Evolutionary conservation across 257 asterid species (phyloP), one percentile per base, ranked within the genome.

Genomic region (Ehretia macrophylla): DNA sequence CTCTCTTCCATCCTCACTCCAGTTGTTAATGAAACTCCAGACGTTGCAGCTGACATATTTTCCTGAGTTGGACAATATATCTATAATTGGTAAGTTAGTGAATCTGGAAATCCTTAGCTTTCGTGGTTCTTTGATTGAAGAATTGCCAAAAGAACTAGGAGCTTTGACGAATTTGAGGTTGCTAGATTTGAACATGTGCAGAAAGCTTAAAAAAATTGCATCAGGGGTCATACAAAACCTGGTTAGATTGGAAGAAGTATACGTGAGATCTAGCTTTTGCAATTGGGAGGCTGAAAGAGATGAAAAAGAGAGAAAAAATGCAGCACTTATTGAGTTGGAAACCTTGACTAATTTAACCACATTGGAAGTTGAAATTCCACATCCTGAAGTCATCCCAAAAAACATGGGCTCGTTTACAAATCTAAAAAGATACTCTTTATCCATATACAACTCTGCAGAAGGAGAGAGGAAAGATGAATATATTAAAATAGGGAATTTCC

Each of bases 381-480:
- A 56, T 10, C 22, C 11, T 14, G 22, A 4, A 27, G 59, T 27
- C 55, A 37, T 23, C 14, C 50, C 64, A 14, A 14, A 14, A 50
- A 51, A 58, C 49, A 56, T 63, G 17, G n/a, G 21, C 39, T 60
- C 50, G 16, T 52, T 35, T 56, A 49, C 59, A 10, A 51, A 48
- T 47, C 57, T 64, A 12, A 51, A 20, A 56, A 69, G 32, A 55
- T n/a, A n/a, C n/a, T n/a, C n/a, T n/a, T n/a, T n/a, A n/a, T n/a
- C n/a, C n/a, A n/a, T n/a, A n/a, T n/a, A n/a, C n/a, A n/a, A n/a
- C n/a, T n/a, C 54, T 19, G 21, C 68, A 51, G n/a, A 52, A 20
- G 14, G 55, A 8, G 55, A 17, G 16, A 27, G 44, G 21, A 63
- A 35, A 5, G 56, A 14, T 21, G 40, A 48, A 48, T 17, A 35